These are phyloP conservation scores for Dothistroma septosporum DNA, from an alignment of 2,329 filamentous ascomycete species.

Conservation along the genomic window DNA sequence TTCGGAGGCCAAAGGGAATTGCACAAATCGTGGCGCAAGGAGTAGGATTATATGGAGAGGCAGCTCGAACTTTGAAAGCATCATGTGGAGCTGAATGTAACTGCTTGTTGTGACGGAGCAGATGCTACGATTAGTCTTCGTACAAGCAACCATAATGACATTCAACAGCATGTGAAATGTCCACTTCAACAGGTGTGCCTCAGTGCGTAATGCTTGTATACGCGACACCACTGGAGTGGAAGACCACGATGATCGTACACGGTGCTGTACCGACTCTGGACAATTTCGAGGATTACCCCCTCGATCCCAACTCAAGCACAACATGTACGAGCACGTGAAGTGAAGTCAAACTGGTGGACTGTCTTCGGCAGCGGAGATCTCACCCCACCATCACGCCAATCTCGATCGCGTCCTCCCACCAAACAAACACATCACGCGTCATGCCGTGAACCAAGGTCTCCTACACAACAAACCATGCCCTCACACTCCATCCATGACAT, in stretches of 20 bases:
- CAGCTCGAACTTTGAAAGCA: conserved; percentile 5
- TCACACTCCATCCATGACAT: conserved; percentile 4
- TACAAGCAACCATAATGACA: not conserved
- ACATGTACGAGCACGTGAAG: too few relatives aligned
- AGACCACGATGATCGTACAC: too few relatives aligned
- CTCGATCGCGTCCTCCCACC: not conserved
- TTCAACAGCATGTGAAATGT: not conserved
- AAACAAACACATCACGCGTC: not conserved
- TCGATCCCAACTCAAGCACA: too few relatives aligned
- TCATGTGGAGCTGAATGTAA: not conserved
- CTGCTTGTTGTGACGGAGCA: not conserved
- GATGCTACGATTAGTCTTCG: conserved; percentile 7
- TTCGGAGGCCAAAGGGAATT: not conserved
- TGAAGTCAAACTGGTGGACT: too few relatives aligned
- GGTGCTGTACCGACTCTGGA: too few relatives aligned
- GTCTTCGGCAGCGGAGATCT: too few relatives aligned
- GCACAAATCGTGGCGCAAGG: conserved; percentile 5
- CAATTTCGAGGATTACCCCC: too few relatives aligned
- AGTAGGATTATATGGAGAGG: not conserved
- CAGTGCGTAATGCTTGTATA: too few relatives aligned
- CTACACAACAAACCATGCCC: not conserved
- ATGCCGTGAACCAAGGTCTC: not conserved
- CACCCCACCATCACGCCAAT: not conserved
- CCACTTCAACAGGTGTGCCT: too few relatives aligned
- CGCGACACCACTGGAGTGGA: too few relatives aligned